phyloP scores from a whole-genome alignment of 257 asterid genomes.

The Solanum dulcamara region DNA sequence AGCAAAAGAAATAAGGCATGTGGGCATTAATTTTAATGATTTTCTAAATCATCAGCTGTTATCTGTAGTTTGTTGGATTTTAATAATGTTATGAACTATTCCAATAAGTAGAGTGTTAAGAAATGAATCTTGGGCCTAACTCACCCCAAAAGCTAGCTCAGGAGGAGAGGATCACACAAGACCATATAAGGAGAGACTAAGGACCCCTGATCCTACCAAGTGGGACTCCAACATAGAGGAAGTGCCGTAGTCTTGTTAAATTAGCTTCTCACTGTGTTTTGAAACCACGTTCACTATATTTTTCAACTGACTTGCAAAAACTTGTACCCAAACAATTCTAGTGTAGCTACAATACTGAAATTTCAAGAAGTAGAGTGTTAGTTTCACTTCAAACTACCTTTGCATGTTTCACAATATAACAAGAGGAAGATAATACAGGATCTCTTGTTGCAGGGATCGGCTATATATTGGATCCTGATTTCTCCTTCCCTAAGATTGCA shows the following conservation, averaged over 20 bases:
- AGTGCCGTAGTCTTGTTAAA: not conserved
- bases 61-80: too few relatives aligned
- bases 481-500: constrained; percentile 88
- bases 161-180: not conserved
- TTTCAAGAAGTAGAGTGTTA: not conserved
- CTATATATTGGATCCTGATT: constrained; percentile 66
- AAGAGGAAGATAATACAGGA: constrained; percentile 38
- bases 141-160: not conserved
- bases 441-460: constrained; percentile 54
- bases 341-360: not conserved
- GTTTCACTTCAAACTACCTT: not conserved
- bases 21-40: not conserved
- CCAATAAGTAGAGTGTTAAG: too few relatives aligned
- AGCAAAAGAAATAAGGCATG: not conserved
- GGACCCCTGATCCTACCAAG: not conserved
- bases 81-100: too few relatives aligned
- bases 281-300: not conserved
- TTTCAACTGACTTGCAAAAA: not conserved
- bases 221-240: not conserved
- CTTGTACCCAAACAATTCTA: not conserved
- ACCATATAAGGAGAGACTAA: not conserved
- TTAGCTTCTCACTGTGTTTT: not conserved
- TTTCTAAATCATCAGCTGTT: not conserved
- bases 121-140: not conserved
- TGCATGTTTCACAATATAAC: not conserved